These are phyloP conservation scores for Venturiaceae sp. DNA, from an alignment of 2,329 filamentous ascomycete species.

Conservation along the genomic window DNA sequence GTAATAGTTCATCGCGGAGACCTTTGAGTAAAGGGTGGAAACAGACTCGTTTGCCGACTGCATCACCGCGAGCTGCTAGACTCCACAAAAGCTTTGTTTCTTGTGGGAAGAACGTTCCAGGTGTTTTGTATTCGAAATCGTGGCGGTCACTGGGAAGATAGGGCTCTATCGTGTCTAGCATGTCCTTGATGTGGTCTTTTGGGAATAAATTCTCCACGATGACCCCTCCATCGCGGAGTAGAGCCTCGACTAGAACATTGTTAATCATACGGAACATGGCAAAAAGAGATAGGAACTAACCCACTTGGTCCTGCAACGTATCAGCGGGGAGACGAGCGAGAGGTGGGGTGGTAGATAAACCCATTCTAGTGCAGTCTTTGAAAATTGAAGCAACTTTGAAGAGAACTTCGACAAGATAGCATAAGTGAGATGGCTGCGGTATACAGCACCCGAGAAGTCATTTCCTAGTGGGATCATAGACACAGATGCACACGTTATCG, in stretches of 20 bases:
- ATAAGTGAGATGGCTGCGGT: not conserved
- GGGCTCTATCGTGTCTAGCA: not conserved
- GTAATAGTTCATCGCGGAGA: not conserved
- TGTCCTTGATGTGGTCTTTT: not conserved
- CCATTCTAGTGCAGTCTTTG: not conserved
- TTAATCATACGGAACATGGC: not conserved
- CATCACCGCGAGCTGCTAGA: not conserved
- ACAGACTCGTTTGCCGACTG: not conserved
- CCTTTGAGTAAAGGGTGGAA: not conserved
- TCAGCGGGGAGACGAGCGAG: not conserved
- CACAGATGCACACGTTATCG: not conserved
- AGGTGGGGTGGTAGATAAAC: not conserved
- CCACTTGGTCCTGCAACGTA: not conserved
- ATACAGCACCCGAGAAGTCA: not conserved
- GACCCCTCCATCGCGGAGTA: not conserved
- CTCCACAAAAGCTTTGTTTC: not conserved
- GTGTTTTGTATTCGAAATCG: not conserved
- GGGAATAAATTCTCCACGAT: not conserved
- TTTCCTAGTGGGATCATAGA: not conserved
- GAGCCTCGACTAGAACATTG: not conserved
- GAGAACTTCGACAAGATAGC: no score
- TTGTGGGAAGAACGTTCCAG: not conserved
- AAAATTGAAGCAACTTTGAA: not conserved
- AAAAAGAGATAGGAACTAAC: not conserved
- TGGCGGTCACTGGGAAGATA: not conserved